Base-by-base conservation (phyloP, 768 basidiomycete species). In the Trichaptum fuscoviolaceum region DNA sequence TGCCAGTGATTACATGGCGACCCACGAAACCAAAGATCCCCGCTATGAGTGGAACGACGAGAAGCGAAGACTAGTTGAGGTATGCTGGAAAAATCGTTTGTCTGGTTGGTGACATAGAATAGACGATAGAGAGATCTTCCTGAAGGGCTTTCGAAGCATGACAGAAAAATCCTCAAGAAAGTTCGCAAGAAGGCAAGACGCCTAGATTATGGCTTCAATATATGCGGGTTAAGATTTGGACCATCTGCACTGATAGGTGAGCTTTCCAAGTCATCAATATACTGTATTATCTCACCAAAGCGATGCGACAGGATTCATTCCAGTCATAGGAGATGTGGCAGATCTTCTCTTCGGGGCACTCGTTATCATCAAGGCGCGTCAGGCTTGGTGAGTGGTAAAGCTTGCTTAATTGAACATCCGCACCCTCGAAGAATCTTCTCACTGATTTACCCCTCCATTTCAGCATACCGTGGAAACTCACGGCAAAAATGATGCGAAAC, bases 181-280 rank as follows among this genome's bases (percentile, higher is more conserved):
- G 87, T 97, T 35, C 86, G 91, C 72, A 81, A 83, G 35, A 82
- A 93, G 7, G 94, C 93, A 0, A 92, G 91, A 71, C 86, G 89
- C 73, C 88, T 97, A 65, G 95, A 97, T 78, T 95, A 93, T 75
- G 88, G 92, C 1, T 92, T 97, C 80, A 81, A 74, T 58, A 34
- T 96, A 1, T 90, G 88, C 67, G 93, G 95, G 10, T 73, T 96
- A 64, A 85, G 87, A 15, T 94, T 96, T 67, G 90, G 89, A 86
- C 92, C 0, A 91, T 93, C 77, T 75, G 92, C 71, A 90, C 95
- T 66, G 73, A 82, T 83, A 64, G 58, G 80, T 42, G 3, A 20
- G 8, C n/a, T 18, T 26, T 7, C 10, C 7, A 15, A 12, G 65
- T 35, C 9, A 35, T 26, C 30, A 10, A 35, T 26, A 24, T 23